These are phyloP conservation scores for Microcera coccophila DNA, from an alignment of 2,329 filamentous ascomycete species.

Conservation along the genomic window DNA sequence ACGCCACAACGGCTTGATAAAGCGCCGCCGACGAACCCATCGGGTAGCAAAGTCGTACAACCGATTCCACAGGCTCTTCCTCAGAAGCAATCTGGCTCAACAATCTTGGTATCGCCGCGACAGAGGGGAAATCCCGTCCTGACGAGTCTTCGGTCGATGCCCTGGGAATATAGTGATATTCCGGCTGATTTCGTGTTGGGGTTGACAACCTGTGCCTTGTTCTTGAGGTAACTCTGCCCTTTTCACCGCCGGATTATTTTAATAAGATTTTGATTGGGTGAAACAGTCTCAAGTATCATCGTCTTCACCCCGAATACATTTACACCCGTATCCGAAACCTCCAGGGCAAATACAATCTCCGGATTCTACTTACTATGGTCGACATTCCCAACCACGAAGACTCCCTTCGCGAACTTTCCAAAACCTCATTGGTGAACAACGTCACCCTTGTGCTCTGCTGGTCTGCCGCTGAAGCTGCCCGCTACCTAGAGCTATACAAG, in stretches of 20 bases:
- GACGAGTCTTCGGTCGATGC: constrained; percentile 71
- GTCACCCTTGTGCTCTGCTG: constrained; percentile 90
- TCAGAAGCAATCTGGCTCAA: constrained; percentile 60
- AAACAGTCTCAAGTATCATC: constrained; percentile 88
- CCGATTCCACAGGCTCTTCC: constrained; percentile 84
- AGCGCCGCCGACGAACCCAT: constrained; percentile 39
- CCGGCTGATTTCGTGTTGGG: constrained; percentile 89
- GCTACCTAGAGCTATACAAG: constrained; percentile 94
- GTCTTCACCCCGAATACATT: constrained; percentile 95
- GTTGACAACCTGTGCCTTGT: constrained; percentile 81
- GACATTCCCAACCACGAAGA: constrained; percentile 96
- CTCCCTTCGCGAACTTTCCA: constrained; percentile 80
- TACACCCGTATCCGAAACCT: constrained; percentile 86
- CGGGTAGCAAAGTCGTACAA: constrained; percentile 65
- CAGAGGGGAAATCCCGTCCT: constrained; percentile 95
- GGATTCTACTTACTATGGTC: constrained; percentile 84
- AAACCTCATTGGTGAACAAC: constrained; percentile 88
- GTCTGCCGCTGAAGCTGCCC: constrained; percentile 87
- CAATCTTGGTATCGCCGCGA: constrained; percentile 83
- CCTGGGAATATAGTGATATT: constrained; percentile 98
- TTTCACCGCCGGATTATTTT: background rate
- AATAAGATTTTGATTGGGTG: background rate
- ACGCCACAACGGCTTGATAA: constrained; percentile 55
- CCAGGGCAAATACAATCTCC: constrained; percentile 80
- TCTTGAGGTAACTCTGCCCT: constrained; percentile 58